A percentile compares a stretch with the other conserved stretches of the same genome.
phyloP scores from a whole-genome alignment of 2,329 filamentous ascomycete species.

The Hymenotorrendiella dingleyae region DNA sequence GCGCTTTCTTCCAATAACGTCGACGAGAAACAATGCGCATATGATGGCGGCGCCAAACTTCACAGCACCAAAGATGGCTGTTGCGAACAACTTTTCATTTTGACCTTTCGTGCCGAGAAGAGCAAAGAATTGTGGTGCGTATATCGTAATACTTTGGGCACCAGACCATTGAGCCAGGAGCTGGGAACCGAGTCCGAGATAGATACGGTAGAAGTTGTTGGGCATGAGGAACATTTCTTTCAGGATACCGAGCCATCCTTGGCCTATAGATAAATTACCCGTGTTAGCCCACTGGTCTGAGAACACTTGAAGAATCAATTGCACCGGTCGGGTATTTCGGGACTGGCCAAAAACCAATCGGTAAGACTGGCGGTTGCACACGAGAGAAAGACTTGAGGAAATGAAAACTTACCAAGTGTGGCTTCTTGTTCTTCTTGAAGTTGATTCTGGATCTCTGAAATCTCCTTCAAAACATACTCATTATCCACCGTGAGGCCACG shows the following conservation, averaged over 20 bases:
- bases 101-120: slow-evolving; percentile 65
- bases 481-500: slow-evolving; percentile 54
- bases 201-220: slow-evolving; percentile 67
- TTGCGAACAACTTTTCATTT: slow-evolving; percentile 65
- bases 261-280: too few relatives aligned
- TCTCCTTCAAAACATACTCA: slow-evolving; percentile 56
- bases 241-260: slow-evolving; percentile 57
- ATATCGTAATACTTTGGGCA: slow-evolving; percentile 69
- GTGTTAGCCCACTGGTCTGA: too few relatives aligned
- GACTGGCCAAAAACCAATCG: too few relatives aligned
- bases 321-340: too few relatives aligned
- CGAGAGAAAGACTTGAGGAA: too few relatives aligned
- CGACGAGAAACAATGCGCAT: slow-evolving; percentile 74
- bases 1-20: slow-evolving; percentile 70
- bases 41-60: slow-evolving; percentile 62
- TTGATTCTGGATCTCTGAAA: slow-evolving; percentile 57
- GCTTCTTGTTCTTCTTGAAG: slow-evolving; percentile 68
- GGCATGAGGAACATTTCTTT: slow-evolving; percentile 63
- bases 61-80: slow-evolving; percentile 69
- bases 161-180: slow-evolving; percentile 70
- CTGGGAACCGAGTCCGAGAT: slow-evolving; percentile 63
- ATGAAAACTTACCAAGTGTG: slow-evolving; percentile 58
- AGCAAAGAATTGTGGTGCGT: slow-evolving; percentile 67
- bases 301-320: too few relatives aligned
- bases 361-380: too few relatives aligned